phyloP scores from a whole-genome alignment of 2,329 filamentous ascomycete genomes.

The Thermothelomyces thermophilus region DNA sequence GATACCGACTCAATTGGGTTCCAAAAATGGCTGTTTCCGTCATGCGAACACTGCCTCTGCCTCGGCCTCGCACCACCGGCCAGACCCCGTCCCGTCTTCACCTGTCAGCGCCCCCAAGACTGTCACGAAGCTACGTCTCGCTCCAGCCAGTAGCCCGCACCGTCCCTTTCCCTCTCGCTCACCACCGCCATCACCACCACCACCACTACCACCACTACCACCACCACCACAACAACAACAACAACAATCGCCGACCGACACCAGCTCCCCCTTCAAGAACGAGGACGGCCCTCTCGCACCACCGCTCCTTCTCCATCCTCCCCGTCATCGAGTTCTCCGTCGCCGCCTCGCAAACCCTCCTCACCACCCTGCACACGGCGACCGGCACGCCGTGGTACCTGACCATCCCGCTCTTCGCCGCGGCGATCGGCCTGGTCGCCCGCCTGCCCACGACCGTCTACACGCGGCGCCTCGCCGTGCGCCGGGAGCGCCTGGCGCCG shows the following conservation, averaged over 20 bases:
- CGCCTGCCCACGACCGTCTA: conserved; percentile 44
- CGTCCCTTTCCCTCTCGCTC: not conserved
- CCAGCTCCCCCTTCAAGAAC: not conserved
- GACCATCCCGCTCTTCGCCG: conserved; percentile 46
- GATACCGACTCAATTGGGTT: not conserved
- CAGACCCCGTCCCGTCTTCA: not conserved
- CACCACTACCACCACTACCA: no score
- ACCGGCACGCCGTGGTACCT: conserved; percentile 48
- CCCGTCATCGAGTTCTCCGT: conserved; percentile 29
- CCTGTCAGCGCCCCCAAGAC: not conserved
- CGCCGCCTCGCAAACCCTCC: conserved; percentile 36
- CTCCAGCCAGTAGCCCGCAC: not conserved
- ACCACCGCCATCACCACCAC: not conserved
- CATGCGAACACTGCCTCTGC: conserved; percentile 1
- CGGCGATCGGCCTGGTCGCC: conserved; percentile 39
- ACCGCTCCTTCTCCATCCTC: conserved; percentile 30
- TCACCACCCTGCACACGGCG: conserved; percentile 38
- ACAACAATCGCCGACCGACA: not conserved
- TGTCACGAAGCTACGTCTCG: conserved; percentile 3
- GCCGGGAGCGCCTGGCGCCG: conserved; percentile 27
- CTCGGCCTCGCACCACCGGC: not conserved
- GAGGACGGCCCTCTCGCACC: not conserved
- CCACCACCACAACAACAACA: no score
- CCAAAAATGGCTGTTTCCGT: not conserved
- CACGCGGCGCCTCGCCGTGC: conserved; percentile 27